phyloP scores from a whole-genome alignment of 306 rosid species.

The Citrullus mucosospermus region DNA sequence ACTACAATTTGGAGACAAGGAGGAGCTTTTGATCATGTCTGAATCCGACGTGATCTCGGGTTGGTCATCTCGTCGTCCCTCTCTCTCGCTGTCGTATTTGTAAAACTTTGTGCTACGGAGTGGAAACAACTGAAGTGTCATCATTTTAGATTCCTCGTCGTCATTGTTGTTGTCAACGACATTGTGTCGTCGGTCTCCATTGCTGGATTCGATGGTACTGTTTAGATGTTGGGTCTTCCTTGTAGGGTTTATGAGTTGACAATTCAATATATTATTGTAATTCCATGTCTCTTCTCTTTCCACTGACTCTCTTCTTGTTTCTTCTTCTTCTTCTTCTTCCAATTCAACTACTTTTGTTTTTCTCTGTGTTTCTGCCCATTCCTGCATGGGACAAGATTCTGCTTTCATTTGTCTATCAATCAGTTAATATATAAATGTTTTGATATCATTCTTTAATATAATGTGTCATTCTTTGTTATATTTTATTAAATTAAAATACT shows the following conservation, averaged over 20 bases:
- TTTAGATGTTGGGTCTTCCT: neutral
- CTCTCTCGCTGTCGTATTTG: neutral
- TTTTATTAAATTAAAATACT: neutral
- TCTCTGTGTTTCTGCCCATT: neutral
- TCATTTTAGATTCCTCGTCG: neutral
- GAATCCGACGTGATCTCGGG: neutral
- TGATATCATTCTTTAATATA: neutral
- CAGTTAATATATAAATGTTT: neutral
- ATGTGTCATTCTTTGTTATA: neutral
- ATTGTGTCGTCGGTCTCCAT: neutral
- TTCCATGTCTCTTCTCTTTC: neutral
- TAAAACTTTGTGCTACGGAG: neutral
- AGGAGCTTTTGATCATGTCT: neutral
- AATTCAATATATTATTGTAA: neutral
- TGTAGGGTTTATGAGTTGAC: conserved; percentile 5
- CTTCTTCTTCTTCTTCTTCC: neutral
- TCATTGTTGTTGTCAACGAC: neutral
- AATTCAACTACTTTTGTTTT: neutral
- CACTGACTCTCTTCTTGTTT: neutral
- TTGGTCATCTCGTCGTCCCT: neutral
- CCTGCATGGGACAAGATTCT: neutral
- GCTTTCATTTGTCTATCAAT: neutral
- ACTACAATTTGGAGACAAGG: neutral
- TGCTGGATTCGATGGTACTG: neutral
- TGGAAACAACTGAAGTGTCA: conserved; percentile 11